These are phyloP conservation scores for Fusarium sororula DNA, from an alignment of 2,329 filamentous ascomycete genomes.

Conservation along the genomic window DNA sequence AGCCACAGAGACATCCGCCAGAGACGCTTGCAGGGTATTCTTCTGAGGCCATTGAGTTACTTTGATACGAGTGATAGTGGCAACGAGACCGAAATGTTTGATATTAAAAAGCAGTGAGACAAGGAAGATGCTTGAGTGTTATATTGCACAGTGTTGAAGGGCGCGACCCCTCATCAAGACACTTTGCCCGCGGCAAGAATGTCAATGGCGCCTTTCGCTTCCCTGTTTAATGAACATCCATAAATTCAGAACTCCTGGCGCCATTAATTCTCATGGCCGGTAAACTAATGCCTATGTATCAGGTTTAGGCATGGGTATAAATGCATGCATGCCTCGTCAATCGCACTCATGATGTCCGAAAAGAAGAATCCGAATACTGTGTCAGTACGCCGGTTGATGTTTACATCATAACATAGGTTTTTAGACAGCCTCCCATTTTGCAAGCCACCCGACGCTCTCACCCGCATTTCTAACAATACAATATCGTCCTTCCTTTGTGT, in stretches of 20 bases:
- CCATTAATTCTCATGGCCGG: not conserved
- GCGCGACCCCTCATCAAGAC: constrained; percentile 5
- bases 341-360: not conserved
- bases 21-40: constrained; percentile 51
- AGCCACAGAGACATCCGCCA: constrained; percentile 62
- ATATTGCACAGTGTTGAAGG: not conserved
- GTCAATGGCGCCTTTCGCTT: constrained; percentile 45
- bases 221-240: not conserved
- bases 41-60: constrained; percentile 29
- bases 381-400: not conserved
- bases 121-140: constrained; percentile 1
- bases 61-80: not conserved
- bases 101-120: not conserved
- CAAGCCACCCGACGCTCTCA: constrained; percentile 80
- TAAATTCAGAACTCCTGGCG: not conserved
- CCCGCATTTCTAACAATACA: constrained; percentile 88
- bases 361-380: not conserved
- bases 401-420: not conserved
- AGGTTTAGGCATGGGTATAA: not conserved
- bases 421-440: constrained; percentile 75
- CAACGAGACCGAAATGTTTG: not conserved
- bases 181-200: constrained; percentile 10
- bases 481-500: constrained; percentile 58
- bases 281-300: constrained; percentile 1
- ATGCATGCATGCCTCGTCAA: not conserved